Base-by-base conservation (phyloP, 1,139 yeast genomes). In the Protomyces inundatus region DNA sequence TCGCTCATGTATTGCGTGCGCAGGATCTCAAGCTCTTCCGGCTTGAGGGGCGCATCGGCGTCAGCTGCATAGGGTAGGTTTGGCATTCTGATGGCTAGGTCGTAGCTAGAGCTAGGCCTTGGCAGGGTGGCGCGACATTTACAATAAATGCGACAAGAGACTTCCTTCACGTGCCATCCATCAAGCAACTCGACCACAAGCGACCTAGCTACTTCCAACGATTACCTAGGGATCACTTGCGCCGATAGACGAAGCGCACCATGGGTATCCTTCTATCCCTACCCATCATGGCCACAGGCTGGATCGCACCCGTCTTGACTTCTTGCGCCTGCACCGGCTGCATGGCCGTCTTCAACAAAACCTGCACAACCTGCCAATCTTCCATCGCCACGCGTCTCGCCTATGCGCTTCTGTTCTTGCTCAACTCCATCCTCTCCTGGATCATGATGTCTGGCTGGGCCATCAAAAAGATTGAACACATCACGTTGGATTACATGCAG, bases 401-500 rank as follows among this genome's bases (percentile, higher is more conserved):
- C 59, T 93, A 93, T 75, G 98, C 98, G 10, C 71, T 86, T 37
- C 77, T 91, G 55, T 83, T 95, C 66, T 77, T 90, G 53, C 69
- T 88, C 52, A 91, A 91, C 77, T 88, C 96, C 37, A 78, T 90
- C 32, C 68, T 93, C 37, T 88, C 98, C 12, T 93, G 99, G 99
- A 78, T 90, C 5, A 89, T 90, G 77, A 81, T 95, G 67, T 85
- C 96, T 32, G 91, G 90, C 67, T 87, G 89, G 75, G 85, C 95
- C 2, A 81, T 87, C 36, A 81, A 84, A 66, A 84, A 88, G 75
- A 82, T 93, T 9, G 96, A 88, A 68, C 82, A 82, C 67, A 81
- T 93, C 7, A 81, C 90, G 0, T 82, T 86, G 75, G 74, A 74
- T 64, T 75, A 75, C 57, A 89, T 90, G 51, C 82, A 83, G 69